These are phyloP conservation scores for Carex kokanica DNA, from an alignment of 176 grass and related monocot species.

Conservation along the genomic window DNA sequence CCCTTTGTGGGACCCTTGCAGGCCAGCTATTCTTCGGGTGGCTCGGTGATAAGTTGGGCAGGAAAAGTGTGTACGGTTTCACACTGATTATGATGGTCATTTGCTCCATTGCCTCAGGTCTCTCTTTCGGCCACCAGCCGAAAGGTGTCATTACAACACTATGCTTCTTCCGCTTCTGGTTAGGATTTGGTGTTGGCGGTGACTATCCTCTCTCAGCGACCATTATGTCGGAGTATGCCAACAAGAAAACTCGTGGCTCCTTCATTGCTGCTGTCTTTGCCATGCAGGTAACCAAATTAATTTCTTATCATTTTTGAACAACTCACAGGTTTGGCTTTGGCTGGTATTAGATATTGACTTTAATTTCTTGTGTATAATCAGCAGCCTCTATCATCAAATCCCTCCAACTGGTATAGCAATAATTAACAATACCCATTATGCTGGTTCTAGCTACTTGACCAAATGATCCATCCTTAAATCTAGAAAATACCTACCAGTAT, in stretches of 20 bases:
- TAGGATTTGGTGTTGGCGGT: slow-evolving; percentile 75
- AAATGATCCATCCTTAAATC: not conserved
- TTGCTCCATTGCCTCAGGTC: slow-evolving; percentile 49
- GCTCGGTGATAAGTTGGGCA: slow-evolving; percentile 71
- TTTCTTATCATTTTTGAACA: not conserved
- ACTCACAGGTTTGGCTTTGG: not conserved
- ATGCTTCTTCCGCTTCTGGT: slow-evolving; percentile 86
- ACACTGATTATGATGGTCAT: slow-evolving; percentile 70
- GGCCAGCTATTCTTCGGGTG: slow-evolving; percentile 80
- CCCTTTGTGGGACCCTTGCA: slow-evolving; percentile 60
- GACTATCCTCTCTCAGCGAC: slow-evolving; percentile 64
- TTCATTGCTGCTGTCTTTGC: slow-evolving; percentile 90
- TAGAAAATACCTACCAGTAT: not conserved
- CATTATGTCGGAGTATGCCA: slow-evolving; percentile 80
- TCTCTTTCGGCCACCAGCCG: slow-evolving; percentile 42
- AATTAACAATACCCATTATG: not conserved
- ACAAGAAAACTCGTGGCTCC: slow-evolving; percentile 66
- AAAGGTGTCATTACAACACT: slow-evolving; percentile 43
- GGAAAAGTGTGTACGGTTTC: slow-evolving; percentile 71
- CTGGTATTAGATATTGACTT: not conserved
- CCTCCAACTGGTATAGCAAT: too few relatives aligned
- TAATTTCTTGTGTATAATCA: too few relatives aligned
- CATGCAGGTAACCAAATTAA: slow-evolving; percentile 10
- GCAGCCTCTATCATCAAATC: too few relatives aligned
- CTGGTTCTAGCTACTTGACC: not conserved